Conservation (phyloP, 441 rosid species). For the Capsella rubella region DNA sequence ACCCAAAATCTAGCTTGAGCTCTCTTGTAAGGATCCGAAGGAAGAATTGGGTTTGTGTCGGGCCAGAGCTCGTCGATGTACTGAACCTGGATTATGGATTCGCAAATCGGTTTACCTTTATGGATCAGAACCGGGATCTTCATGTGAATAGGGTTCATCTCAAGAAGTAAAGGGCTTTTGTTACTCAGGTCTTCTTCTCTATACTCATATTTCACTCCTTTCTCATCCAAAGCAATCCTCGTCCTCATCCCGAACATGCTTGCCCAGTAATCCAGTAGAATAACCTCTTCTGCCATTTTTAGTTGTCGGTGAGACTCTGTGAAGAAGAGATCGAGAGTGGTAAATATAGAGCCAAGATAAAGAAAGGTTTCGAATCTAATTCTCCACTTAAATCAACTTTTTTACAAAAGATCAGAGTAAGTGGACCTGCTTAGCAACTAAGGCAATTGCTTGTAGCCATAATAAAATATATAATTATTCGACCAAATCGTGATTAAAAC, state of each 20-base stretch:
- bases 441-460: background rate
- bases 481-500: background rate
- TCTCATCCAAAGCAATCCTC: slow-evolving; percentile 47
- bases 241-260: slow-evolving; percentile 49
- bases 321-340: slow-evolving; percentile 17
- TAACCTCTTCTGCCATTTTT: slow-evolving; percentile 41
- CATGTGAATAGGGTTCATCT: slow-evolving; percentile 51
- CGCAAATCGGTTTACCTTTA: slow-evolving; percentile 46
- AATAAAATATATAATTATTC: background rate
- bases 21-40: slow-evolving; percentile 49
- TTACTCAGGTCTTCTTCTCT: slow-evolving; percentile 46
- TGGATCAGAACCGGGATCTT: slow-evolving; percentile 51
- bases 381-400: background rate
- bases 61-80: slow-evolving; percentile 53
- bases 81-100: slow-evolving; percentile 44
- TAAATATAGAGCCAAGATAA: slow-evolving; percentile 27
- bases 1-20: slow-evolving; percentile 53
- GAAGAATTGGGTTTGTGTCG: slow-evolving; percentile 45
- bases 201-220: slow-evolving; percentile 44
- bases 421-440: slow-evolving; percentile 4
- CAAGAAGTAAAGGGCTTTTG: slow-evolving; percentile 46
- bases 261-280: slow-evolving; percentile 48
- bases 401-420: slow-evolving; percentile 28
- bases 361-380: slow-evolving; percentile 21
- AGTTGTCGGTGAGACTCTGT: slow-evolving; percentile 8